A percentile compares a stretch with the other conserved stretches of the same genome.
Conservation (phyloP, 2,329 filamentous ascomycete genomes). For the Diatrype stigma region DNA sequence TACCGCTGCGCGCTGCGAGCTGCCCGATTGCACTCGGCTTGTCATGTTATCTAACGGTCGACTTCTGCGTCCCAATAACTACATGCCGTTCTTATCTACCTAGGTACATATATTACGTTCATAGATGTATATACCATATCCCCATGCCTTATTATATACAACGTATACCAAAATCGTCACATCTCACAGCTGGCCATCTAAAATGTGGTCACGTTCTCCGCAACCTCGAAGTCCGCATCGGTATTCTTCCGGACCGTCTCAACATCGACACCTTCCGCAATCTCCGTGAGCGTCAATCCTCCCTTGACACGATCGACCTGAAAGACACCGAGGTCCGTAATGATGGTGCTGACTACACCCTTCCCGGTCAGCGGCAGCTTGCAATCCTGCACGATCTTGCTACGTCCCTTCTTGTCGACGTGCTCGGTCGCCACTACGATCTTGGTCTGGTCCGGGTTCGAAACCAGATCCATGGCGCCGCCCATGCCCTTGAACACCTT, state of each 20-base stretch:
- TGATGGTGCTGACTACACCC: slow-evolving; percentile 65
- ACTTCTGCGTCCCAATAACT: no score
- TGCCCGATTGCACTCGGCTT: no score
- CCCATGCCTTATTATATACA: no score
- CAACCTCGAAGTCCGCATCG: slow-evolving; percentile 62
- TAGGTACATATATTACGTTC: no score
- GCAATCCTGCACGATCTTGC: slow-evolving; percentile 64
- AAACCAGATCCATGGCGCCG: slow-evolving; percentile 69
- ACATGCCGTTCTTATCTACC: no score
- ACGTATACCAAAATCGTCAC: no score
- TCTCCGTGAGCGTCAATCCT: slow-evolving; percentile 62
- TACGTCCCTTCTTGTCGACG: slow-evolving; percentile 62
- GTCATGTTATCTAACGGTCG: no score
- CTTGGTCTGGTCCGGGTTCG: slow-evolving; percentile 67
- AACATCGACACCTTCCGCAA: slow-evolving; percentile 64
- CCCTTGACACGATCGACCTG: slow-evolving; percentile 61
- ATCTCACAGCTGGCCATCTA: slow-evolving; percentile 24
- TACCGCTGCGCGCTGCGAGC: no score
- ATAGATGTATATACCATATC: no score
- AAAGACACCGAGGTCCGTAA: slow-evolving; percentile 71
- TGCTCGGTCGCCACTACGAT: slow-evolving; percentile 70
- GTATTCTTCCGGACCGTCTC: slow-evolving; percentile 69
- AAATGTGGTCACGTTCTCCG: slow-evolving; percentile 48
- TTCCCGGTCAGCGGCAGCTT: slow-evolving; percentile 62
- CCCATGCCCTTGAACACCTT: slow-evolving; percentile 89